phyloP scores from a whole-genome alignment of 2,329 filamentous ascomycete genomes.

The Phaeosphaeria sp. region DNA sequence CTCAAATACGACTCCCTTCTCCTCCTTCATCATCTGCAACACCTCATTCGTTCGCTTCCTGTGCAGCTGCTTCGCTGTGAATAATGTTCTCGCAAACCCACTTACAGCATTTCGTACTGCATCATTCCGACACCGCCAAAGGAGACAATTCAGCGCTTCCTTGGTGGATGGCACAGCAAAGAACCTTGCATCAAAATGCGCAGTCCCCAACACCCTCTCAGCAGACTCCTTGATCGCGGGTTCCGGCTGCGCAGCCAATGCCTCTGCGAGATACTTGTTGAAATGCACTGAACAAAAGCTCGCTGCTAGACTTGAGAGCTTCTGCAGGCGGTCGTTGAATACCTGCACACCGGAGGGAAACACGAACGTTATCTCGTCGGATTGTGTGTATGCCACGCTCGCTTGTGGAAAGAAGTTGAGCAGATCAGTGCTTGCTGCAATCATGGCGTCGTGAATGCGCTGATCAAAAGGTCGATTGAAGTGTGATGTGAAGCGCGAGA shows the following conservation, averaged over 20 bases:
- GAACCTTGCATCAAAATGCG: conserved; percentile 40
- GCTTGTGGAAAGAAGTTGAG: conserved; percentile 36
- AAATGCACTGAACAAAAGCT: conserved; percentile 39
- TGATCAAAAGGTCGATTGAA: conserved; percentile 40
- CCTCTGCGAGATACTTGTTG: conserved; percentile 26
- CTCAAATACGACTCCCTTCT: conserved; percentile 32
- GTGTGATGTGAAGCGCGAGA: conserved; percentile 37
- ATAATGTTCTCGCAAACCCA: conserved; percentile 38
- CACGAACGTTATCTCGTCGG: conserved; percentile 42
- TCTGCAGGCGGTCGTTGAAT: conserved; percentile 41
- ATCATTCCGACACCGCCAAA: conserved; percentile 42
- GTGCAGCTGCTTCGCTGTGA: conserved; percentile 31
- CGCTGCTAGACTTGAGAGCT: conserved; percentile 35
- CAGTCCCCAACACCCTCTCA: conserved; percentile 22
- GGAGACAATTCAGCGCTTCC: conserved; percentile 38
- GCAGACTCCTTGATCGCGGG: conserved; percentile 22
- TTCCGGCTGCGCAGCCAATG: conserved; percentile 20
- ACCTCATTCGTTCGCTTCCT: conserved; percentile 31
- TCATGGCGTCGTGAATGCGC: conserved; percentile 42
- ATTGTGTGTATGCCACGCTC: conserved; percentile 43
- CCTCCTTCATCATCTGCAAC: conserved; percentile 28
- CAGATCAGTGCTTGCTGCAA: conserved; percentile 30
- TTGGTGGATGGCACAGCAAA: conserved; percentile 32
- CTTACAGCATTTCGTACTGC: conserved; percentile 37
- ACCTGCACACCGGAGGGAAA: conserved; percentile 35